Base-by-base conservation (phyloP, 1,284 basidiomycete genomes). In the Leccinum insolens region DNA sequence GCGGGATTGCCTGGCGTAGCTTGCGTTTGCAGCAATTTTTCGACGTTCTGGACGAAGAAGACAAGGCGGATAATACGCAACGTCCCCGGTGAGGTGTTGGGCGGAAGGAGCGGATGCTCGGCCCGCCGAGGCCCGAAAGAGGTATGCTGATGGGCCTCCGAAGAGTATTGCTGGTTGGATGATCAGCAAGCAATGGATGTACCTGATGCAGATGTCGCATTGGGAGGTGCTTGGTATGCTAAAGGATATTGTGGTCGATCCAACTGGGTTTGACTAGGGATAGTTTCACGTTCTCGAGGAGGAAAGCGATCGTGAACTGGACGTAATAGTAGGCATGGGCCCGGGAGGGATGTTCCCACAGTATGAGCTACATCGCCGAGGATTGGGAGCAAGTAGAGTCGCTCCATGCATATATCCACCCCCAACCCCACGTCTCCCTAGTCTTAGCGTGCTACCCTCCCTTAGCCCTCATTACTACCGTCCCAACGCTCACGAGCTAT, bases 381-480 rank as follows among this genome's bases (percentile, higher is more conserved):
- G 49, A 55, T 52, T 52, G 49, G 20, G 49, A 22, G 22, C 34
- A 37, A 37, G 34, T 22, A 55, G 49, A 14, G 11, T 52, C 49
- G 11, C 20, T 52, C 28, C 2, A 78, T 78, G 77, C 85, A 87
- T 77, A 74, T 92, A 72, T 92, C 95, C 80, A 90, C 91, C 69
- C 89, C 94, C 69, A 90, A 94, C 34, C 34, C 34, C 34, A 96
- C 82, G 87, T 94, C 76, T 89, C 89, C 72, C 91, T 98, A 69
- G 88, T 99, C 76, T 88, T 89, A 68, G 91, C 94, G 66, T 98
- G 96, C 81, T 99, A 98, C 80, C 97, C 97, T 7, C 87, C 22
- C 66, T 93, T 95, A 72, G 86, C 91, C 9, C 86, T 97, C 59
- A 81, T 90, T 61, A 88, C 90, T 37, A 91, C 79, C 88, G 87